Evolutionary conservation across 352 stramenopile genomes (phyloP), one percentile per base, ranked within the genome.

Genomic region (Globisporangium polare): DNA sequence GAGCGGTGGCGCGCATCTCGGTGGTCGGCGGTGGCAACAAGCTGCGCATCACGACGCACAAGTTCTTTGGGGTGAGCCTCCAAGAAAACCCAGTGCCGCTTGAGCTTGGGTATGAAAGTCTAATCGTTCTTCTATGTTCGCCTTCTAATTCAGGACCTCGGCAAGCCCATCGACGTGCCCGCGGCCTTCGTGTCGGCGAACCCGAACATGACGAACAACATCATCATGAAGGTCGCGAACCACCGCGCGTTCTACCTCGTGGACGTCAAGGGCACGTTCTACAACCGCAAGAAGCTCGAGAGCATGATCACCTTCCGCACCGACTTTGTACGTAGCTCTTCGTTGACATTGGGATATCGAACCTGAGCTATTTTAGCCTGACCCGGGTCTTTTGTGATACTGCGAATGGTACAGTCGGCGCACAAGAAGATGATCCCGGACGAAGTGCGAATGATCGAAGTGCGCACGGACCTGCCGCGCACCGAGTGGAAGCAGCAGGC

Each of bases 241-340:
- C 81, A 80, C 27, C 75, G 73, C 17, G 83, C 77, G 4, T 95
- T 93, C 62, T 95, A 80, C 67, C 77, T 95, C 37, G 85, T 92
- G 20, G 86, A 95, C 60, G 75, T 82, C 31, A 72, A 78, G 43
- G 86, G 86, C 61, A 84, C 84, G 20, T 95, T 95, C 57, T 92
- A 88, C 77, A 95, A 95, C 72, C 83, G 86, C 66, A 73, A 85
- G 35, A 95, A 92, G 58, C 78, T 95, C 41, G 86, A 95, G 62
- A 88, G 83, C 61, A 86, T 95, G 76, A 90, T 95, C 69, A 92
- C 81, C 0, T 93, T 93, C 65, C 81, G 81, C 60, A 91, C 81
- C 5, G 77, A 86, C 66, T 90, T 88, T 61, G 83, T 92, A 77
- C 33, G 83, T 70, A 22, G 41, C 22, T 51, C 10, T 15, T 39